Conservation (phyloP, 768 basidiomycete genomes). For the Leccinum boreale region DNA sequence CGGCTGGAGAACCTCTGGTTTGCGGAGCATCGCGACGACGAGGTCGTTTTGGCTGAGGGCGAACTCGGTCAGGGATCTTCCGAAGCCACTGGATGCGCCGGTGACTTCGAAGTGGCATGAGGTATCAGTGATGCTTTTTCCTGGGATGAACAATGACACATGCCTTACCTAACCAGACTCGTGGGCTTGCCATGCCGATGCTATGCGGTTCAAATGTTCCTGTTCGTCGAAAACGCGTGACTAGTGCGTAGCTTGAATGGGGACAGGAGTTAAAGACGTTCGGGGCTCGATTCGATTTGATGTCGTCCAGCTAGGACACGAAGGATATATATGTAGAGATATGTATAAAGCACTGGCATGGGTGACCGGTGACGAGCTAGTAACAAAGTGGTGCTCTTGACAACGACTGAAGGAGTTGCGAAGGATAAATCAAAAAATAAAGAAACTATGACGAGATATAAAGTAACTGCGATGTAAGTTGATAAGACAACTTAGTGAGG, state of each 20-base stretch:
- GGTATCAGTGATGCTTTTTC: background rate
- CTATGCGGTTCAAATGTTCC: conserved; percentile 1
- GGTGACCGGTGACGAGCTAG: background rate
- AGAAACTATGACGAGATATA: background rate
- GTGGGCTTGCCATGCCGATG: conserved; percentile 1
- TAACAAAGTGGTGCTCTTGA: too few relatives aligned
- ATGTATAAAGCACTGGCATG: background rate
- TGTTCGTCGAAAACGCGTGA: background rate
- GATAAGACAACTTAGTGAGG: background rate
- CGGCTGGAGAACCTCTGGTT: conserved; percentile 25
- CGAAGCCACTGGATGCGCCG: conserved; percentile 40
- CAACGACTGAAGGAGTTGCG: too few relatives aligned
- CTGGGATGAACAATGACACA: background rate
- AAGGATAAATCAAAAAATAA: background rate
- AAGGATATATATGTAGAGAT: background rate
- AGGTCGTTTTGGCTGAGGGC: conserved; percentile 35
- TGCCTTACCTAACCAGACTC: conserved; percentile 10
- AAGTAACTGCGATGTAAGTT: background rate
- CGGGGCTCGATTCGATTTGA: background rate
- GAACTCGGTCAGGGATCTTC: conserved; percentile 30
- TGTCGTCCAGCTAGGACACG: background rate
- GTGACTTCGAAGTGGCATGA: conserved; percentile 30
- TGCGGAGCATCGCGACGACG: conserved; percentile 42
- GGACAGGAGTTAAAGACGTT: too few relatives aligned
- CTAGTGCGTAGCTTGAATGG: background rate